Evolutionary conservation across 1,284 basidiomycete species (phyloP).

Genomic region (Xerocomus amazonicus): DNA sequence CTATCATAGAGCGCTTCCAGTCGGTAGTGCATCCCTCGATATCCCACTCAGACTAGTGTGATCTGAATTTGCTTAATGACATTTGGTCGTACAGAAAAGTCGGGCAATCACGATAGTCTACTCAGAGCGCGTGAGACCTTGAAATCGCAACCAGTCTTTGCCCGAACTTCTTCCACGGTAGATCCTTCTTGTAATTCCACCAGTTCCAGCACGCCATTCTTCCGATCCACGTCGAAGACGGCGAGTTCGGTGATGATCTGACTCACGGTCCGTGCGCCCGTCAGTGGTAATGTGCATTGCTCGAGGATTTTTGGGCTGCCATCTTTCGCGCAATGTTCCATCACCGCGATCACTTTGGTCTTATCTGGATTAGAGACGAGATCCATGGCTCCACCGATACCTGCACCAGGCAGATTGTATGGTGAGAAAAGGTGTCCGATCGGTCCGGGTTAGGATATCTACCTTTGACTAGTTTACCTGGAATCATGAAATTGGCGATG

Average conservation of each 20-base stretch:
- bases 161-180: slow-evolving; percentile 78
- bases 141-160: slow-evolving; percentile 84
- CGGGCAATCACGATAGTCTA: slow-evolving; percentile 24
- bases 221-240: slow-evolving; percentile 86
- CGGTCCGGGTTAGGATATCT: slow-evolving; percentile 13
- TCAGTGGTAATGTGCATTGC: slow-evolving; percentile 82
- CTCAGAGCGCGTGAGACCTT: slow-evolving; percentile 47
- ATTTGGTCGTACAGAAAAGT: too few relatives aligned
- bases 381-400: slow-evolving; percentile 96
- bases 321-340: slow-evolving; percentile 89
- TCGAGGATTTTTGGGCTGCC: slow-evolving; percentile 86
- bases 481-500: slow-evolving; percentile 98
- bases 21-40: too few relatives aligned
- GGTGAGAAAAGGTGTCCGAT: slow-evolving; percentile 4
- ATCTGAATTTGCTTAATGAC: too few relatives aligned
- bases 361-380: slow-evolving; percentile 90
- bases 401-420: slow-evolving; percentile 34
- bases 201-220: slow-evolving; percentile 68
- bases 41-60: too few relatives aligned
- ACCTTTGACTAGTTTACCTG: slow-evolving; percentile 88
- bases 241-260: slow-evolving; percentile 91
- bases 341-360: slow-evolving; percentile 84
- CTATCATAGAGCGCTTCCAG: too few relatives aligned
- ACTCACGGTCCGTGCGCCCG: slow-evolving; percentile 82
- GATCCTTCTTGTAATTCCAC: slow-evolving; percentile 83